Evolutionary conservation across 2,329 filamentous ascomycete genomes (phyloP), one percentile per base, ranked within the genome.

Genomic region (Dactylellina leptospora): DNA sequence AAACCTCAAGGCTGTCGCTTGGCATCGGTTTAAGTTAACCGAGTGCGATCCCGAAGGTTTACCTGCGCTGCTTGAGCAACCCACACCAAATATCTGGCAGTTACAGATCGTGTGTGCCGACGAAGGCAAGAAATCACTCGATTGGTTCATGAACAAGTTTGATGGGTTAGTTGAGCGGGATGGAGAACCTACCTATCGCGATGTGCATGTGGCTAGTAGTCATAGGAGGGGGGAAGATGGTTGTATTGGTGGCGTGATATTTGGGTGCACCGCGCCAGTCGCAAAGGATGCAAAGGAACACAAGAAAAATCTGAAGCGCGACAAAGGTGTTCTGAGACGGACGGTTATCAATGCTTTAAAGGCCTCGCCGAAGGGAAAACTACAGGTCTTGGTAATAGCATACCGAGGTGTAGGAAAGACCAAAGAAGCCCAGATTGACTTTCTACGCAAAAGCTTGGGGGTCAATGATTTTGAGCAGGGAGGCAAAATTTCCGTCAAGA

Each of bases 131-230:
- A 64, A 50, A 28, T 72, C 68, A 4, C 44, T 72, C 10, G 30
- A 47, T 10, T 72, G 68, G 68, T 72, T 72, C 22, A 72, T 72
- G 68, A 54, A 64, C 23, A 72, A 72, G 8, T 72, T 72, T 36
- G 68, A 53, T 42, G 20, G 16, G 1, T 33, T 72, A 23, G 47
- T 50, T 1, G 38, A 72, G 47, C 47, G 59, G 40, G 59, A 72
- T 25, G 59, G 59, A 3, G 59, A 64, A 18, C 45, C 56, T 22
- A 72, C 68, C 1, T 72, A 72, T 50, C 51, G 27, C 8, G 68
- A 72, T 23, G n/a, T 60, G 28, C 68, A 72, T 38, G 68, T 72
- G 16, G 68, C 68, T 1, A 72, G 68, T 22, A 64, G 53, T 18
- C 68, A 72, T 45, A 44, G 36, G 16, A 59, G 59, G 28, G 59